These are phyloP conservation scores for Gossypium lobatum DNA, from an alignment of 441 rosid species.

Conservation along the genomic window DNA sequence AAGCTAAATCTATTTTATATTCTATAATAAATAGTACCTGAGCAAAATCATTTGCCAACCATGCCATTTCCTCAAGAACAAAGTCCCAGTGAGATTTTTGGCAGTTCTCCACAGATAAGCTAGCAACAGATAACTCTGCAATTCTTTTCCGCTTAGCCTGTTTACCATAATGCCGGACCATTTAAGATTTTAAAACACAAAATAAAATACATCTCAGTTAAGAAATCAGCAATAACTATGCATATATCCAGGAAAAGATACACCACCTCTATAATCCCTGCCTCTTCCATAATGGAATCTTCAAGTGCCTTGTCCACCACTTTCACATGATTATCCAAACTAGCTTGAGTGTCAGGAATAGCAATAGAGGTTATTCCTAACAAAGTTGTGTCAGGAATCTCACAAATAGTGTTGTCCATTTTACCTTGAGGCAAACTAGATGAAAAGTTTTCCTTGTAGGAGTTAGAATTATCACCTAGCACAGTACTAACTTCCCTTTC, in stretches of 20 bases:
- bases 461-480: slow-evolving; percentile 27
- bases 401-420: slow-evolving; percentile 30
- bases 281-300: slow-evolving; percentile 90
- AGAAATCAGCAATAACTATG: slow-evolving; percentile 12
- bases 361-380: slow-evolving; percentile 32
- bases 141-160: slow-evolving; percentile 92
- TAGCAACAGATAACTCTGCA: slow-evolving; percentile 71
- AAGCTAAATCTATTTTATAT: background rate
- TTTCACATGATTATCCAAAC: slow-evolving; percentile 33
- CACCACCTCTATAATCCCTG: slow-evolving; percentile 75
- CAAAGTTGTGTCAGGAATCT: slow-evolving; percentile 31
- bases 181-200: slow-evolving; percentile 14
- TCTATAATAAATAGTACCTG: slow-evolving; percentile 52
- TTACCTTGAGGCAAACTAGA: slow-evolving; percentile 34
- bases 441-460: slow-evolving; percentile 27
- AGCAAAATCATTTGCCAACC: slow-evolving; percentile 98
- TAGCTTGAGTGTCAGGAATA: slow-evolving; percentile 40
- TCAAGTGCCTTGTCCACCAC: slow-evolving; percentile 53
- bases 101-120: slow-evolving; percentile 39
- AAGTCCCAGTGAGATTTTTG: slow-evolving; percentile 86
- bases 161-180: slow-evolving; percentile 26
- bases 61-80: slow-evolving; percentile 98
- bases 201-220: slow-evolving; percentile 15
- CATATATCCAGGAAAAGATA: slow-evolving; percentile 15
- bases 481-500: slow-evolving; percentile 29